Conservation (phyloP, 164 flowering plant genomes). For the Annona cherimola region DNA sequence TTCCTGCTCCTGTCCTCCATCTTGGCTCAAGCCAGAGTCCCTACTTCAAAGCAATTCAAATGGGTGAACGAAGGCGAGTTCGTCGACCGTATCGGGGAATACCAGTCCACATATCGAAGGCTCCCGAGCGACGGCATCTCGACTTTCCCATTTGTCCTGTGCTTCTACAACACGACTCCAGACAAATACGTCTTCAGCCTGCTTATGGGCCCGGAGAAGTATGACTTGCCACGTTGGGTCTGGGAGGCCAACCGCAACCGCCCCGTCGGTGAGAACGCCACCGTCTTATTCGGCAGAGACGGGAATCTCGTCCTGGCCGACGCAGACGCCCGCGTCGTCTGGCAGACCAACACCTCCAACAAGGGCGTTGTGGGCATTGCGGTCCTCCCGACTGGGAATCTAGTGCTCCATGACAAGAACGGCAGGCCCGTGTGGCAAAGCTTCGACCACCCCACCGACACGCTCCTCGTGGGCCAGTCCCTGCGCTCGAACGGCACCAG, state of each 20-base stretch:
- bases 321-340: constrained; percentile 24
- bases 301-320: constrained; percentile 33
- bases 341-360: constrained; percentile 33
- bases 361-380: constrained; percentile 20
- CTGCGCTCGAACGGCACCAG: constrained; percentile 4
- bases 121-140: not conserved
- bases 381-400: constrained; percentile 26
- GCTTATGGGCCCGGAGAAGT: too few species aligned
- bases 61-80: constrained; percentile 37
- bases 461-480: constrained; percentile 30
- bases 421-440: constrained; percentile 33
- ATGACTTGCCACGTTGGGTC: too few species aligned
- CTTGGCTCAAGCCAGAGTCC: constrained; percentile 26
- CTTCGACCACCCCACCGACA: constrained; percentile 29
- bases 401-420: constrained; percentile 21
- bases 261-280: constrained; percentile 27
- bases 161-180: constrained; percentile 36
- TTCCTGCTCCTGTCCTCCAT: not conserved
- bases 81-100: constrained; percentile 34
- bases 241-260: too few species aligned
- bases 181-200: constrained; percentile 19
- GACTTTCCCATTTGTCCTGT: constrained; percentile 20
- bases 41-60: constrained; percentile 35
- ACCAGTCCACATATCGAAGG: constrained; percentile 29
- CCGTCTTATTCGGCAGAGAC: constrained; percentile 20